Base-by-base conservation (phyloP, 768 basidiomycete genomes). In the Pleurotus tuoliensis region DNA sequence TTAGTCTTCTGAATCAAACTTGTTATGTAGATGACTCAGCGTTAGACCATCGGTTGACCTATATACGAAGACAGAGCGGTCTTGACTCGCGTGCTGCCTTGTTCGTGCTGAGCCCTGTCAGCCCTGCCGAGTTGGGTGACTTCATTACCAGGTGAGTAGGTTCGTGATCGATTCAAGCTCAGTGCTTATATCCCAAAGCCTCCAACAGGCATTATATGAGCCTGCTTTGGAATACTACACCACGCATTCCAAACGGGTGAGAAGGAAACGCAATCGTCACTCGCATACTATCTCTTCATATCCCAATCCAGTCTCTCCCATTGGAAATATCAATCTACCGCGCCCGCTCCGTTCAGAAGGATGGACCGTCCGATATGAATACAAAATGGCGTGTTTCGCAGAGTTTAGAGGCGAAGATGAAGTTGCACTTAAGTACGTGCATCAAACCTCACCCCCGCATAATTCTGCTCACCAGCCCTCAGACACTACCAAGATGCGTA, bases 401-500 rank as follows among this genome's bases (percentile, higher is more conserved):
- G 96, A 99, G 70, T 94, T 98, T 66, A 75, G 95, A 57, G 86
- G 91, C 11, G 96, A 98, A 69, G 83, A 91, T 58, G 94, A 98
- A 64, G 87, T 94, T 7, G 93, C 95, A 0, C 75, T 96, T 58
- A 94, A 94, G 94, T 95, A 61, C 61, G 86, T 76, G 45, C 50
- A 18, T 58, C 60, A 44, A 22, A 40, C 54, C 30, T 49, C 47
- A 56, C 58, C 25, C 57, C 27, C 13, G 57, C 56, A 22, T 61
- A 47, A 58, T 30, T 58, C 56, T 63, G 51, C 56, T 49, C 47
- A 57, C 55, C 34, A 54, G 13, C 45, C 13, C 41, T 57, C 65
- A 94, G 94, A 66, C 94, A 98, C 68, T 97, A 94, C 65, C 94
- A 96, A 70, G 94, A 97, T 63, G 93, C 92, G 11, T 96, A 96